A percentile compares a stretch with the other conserved stretches of the same genome.
These are phyloP conservation scores for Pichia nanzhaoensis DNA, from an alignment of 805 yeast genomes.

Conservation along the genomic window DNA sequence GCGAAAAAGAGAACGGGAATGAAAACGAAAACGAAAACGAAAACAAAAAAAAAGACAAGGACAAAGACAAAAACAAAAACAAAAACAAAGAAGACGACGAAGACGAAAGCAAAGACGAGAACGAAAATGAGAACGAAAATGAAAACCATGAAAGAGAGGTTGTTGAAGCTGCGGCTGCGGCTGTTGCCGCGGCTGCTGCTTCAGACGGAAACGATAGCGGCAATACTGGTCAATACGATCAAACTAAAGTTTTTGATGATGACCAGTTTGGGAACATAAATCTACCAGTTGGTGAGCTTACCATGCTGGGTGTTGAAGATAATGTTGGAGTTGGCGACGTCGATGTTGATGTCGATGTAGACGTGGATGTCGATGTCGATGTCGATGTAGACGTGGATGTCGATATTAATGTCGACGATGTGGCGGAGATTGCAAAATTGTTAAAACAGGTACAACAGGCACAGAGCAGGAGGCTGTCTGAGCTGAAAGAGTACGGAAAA, in stretches of 20 bases:
- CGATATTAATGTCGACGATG: constrained; percentile 11
- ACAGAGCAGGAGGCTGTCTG: constrained; percentile 1
- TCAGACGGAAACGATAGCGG: background rate
- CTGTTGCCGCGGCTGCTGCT: constrained; percentile 11
- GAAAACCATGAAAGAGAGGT: constrained; percentile 4
- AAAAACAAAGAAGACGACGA: background rate
- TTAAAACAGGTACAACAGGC: constrained; percentile 15
- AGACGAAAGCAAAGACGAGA: background rate
- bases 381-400: constrained; percentile 4
- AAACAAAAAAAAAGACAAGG: background rate
- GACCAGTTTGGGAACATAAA: background rate
- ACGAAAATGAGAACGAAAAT: background rate
- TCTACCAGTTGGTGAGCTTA: background rate
- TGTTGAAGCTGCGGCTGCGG: constrained; percentile 11
- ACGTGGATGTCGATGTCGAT: constrained; percentile 2
- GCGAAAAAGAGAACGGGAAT: background rate
- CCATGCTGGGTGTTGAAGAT: constrained; percentile 1
- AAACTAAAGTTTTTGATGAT: background rate
- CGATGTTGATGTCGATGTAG: constrained; percentile 1
- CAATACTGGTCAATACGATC: background rate
- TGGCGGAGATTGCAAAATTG: constrained; percentile 15
- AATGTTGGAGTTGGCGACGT: background rate
- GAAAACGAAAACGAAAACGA: background rate
- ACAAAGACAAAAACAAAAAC: background rate
- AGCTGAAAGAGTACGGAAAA: background rate